Base-by-base conservation (phyloP, 768 basidiomycete genomes). In the Pleurotus tuoliensis region DNA sequence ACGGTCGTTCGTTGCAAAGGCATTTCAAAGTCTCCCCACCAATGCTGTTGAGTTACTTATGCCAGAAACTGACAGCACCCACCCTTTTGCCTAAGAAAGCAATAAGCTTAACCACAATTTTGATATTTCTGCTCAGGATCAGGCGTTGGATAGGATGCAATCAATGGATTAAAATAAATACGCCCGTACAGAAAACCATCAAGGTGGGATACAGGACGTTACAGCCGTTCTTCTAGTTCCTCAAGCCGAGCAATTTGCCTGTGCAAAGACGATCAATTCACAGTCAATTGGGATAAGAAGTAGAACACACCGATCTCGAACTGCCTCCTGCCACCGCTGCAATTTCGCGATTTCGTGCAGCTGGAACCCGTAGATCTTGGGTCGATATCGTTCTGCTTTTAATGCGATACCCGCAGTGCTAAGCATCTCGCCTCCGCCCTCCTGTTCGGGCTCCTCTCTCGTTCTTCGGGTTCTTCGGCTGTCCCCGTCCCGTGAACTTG, bases 281-380 rank as follows among this genome's bases (percentile, higher is more conserved):
- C 4, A 27, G 46, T 12, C 6, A 40, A 41, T 47, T 30, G 50
- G 63, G 25, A 63, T 58, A 51, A 53, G 57, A 52, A 0, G 12
- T 49, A 34, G 27, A 12, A 76, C 84, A 58, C 59, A 89, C 93
- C 82, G 81, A 71, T 98, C 95, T 54, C 96, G 74, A 38, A 89
- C 82, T 3, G 92, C 95, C 72, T 94, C 92, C 71, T 98, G 93
- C 97, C 97, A 99, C 64, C 95, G 78, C 68, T 94, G 90, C 62
- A 97, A 71, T 71, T 89, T 95, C 15, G 96, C 96, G 58, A 83
- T 87, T 75, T 98, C 97, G 65, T 98, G 83, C 37, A 98, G 76
- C 72, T 94, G 92, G 81, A 99, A 99, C 1, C 97, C 97, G 71
- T 98, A 98, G 52, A 98, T 95, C 66, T 87, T 86, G 30, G 96